phyloP scores from a whole-genome alignment of 1,284 basidiomycete genomes.

The Laetiporus sulphureus region DNA sequence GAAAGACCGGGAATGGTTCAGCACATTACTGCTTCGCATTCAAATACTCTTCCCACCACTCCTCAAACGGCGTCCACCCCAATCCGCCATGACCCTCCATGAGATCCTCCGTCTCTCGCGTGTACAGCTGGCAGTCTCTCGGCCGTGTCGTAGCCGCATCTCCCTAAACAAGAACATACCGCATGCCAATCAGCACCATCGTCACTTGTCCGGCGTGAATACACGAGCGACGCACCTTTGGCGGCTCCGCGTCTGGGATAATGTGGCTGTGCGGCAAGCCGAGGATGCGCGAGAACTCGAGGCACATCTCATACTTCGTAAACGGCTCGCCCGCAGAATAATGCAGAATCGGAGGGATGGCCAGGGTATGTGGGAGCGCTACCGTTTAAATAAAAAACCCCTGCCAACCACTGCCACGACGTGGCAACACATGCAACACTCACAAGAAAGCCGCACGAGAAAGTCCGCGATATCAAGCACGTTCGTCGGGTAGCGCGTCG shows the following conservation, averaged over 20 bases:
- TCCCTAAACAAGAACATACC: conserved; percentile 18
- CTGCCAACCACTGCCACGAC: too few relatives aligned
- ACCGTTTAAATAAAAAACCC: neutral
- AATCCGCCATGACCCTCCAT: conserved; percentile 47
- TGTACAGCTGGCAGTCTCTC: conserved; percentile 64
- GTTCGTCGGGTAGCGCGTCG: conserved; percentile 77
- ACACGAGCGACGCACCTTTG: conserved; percentile 29
- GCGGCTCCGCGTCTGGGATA: conserved; percentile 56
- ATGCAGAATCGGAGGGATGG: conserved; percentile 64
- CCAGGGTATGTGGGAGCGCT: conserved; percentile 22
- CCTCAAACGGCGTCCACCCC: conserved; percentile 59
- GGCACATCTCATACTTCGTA: conserved; percentile 83
- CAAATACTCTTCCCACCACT: conserved; percentile 60
- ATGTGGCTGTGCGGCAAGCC: conserved; percentile 61
- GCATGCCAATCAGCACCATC: neutral
- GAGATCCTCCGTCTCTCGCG: conserved; percentile 58
- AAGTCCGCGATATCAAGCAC: conserved; percentile 72
- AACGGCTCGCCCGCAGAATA: conserved; percentile 70
- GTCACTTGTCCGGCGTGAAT: too few relatives aligned
- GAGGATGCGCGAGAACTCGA: conserved; percentile 65
- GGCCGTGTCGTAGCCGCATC: conserved; percentile 62
- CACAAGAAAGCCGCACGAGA: conserved; percentile 60
- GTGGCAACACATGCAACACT: conserved; percentile 17
- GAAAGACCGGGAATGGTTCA: neutral
- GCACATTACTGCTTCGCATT: conserved; percentile 12